These are phyloP conservation scores for Camillea tinctor DNA, from an alignment of 2,329 filamentous ascomycete species.

Conservation along the genomic window DNA sequence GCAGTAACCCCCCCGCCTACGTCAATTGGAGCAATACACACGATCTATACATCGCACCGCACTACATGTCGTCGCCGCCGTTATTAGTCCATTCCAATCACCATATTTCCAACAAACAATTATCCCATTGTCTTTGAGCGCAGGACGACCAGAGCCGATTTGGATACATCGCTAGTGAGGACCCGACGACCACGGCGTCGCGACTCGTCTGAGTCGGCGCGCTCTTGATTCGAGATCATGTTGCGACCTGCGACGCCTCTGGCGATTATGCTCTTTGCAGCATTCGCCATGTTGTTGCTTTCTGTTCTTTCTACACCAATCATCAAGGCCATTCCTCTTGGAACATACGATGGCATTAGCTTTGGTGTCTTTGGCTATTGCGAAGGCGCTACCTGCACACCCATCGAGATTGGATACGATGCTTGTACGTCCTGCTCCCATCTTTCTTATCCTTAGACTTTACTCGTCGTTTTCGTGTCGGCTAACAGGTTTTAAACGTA, in stretches of 20 bases:
- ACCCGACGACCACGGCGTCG: slow-evolving; percentile 20
- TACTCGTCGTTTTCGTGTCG: slow-evolving; percentile 1
- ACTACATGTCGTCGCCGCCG: slow-evolving; percentile 26
- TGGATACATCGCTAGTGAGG: slow-evolving; percentile 8
- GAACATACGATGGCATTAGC: slow-evolving; percentile 69
- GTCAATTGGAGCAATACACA: background rate
- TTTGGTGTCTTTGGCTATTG: slow-evolving; percentile 96
- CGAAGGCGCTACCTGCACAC: slow-evolving; percentile 62
- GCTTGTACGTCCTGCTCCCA: slow-evolving; percentile 60
- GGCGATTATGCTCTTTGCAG: slow-evolving; percentile 77
- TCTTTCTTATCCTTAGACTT: background rate
- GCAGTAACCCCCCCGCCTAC: slow-evolving; percentile 5
- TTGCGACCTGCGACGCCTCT: slow-evolving; percentile 91
- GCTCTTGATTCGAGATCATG: slow-evolving; percentile 55
- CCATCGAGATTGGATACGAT: slow-evolving; percentile 80
- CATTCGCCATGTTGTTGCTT: slow-evolving; percentile 81
- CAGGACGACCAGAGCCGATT: slow-evolving; percentile 5
- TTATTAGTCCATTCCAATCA: slow-evolving; percentile 15
- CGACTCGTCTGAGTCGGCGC: slow-evolving; percentile 32
- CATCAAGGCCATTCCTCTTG: slow-evolving; percentile 80
- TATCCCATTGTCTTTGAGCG: slow-evolving; percentile 9
- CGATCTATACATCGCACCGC: slow-evolving; percentile 5
- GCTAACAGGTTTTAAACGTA: slow-evolving; percentile 21
- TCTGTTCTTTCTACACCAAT: slow-evolving; percentile 90
- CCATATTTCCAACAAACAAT: slow-evolving; percentile 9